These are phyloP conservation scores for Globisporangium apiculatum DNA, from an alignment of 352 stramenopile genomes.

Conservation along the genomic window DNA sequence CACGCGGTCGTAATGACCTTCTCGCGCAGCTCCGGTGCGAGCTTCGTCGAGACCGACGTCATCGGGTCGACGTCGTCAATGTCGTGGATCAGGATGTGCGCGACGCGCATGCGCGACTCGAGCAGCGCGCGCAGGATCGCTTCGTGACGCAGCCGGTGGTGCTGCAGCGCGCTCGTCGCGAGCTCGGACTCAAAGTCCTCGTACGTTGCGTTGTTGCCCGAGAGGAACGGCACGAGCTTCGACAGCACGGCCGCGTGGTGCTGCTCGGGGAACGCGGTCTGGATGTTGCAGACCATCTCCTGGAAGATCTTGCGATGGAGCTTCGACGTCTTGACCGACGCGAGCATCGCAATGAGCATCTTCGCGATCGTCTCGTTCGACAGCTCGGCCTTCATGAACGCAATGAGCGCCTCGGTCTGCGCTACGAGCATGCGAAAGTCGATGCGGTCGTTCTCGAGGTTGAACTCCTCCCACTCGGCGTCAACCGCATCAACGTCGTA, in stretches of 20 bases:
- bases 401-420: constrained; percentile 55
- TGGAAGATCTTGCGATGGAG: constrained; percentile 85
- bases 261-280: constrained; percentile 63
- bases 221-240: constrained; percentile 74
- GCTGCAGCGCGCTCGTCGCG: constrained; percentile 52
- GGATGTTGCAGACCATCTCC: constrained; percentile 84
- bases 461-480: constrained; percentile 83
- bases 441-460: constrained; percentile 81
- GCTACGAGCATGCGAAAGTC: constrained; percentile 77
- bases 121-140: constrained; percentile 71
- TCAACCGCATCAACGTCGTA: constrained; percentile 39
- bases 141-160: constrained; percentile 78
- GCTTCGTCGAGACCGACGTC: constrained; percentile 45
- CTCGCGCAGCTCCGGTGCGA: constrained; percentile 56
- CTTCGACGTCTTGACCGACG: constrained; percentile 81
- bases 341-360: constrained; percentile 80
- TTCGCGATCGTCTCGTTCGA: constrained; percentile 75
- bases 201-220: constrained; percentile 67
- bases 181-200: constrained; percentile 63
- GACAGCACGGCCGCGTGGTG: constrained; percentile 53
- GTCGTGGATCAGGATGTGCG: constrained; percentile 78
- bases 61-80: constrained; percentile 68
- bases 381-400: constrained; percentile 55
- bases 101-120: constrained; percentile 78
- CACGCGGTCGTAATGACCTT: constrained; percentile 77